Base-by-base conservation (phyloP, 768 basidiomycete genomes). In the Suillus hirtellus region DNA sequence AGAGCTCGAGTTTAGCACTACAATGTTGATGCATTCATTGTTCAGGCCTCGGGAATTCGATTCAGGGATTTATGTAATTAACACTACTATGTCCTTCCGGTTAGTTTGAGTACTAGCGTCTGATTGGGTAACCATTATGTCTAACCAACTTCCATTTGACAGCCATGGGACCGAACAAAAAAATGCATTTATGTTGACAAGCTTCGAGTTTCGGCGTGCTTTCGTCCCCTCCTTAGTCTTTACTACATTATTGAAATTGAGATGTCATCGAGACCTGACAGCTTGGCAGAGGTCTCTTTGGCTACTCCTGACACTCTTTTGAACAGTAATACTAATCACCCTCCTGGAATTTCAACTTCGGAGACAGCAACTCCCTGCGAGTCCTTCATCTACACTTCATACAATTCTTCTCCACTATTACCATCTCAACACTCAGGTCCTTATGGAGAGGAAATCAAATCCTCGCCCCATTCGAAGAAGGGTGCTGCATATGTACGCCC, bases 241-340 rank as follows among this genome's bases (percentile, higher is more conserved):
- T 24, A 58, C 55, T 58, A 24, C 55, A 42, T 15, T 2, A 42
- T 9, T 27, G 24, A 40, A 15, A 58, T 9, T 27, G 24, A 40
- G 17, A 58, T 58, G 55, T 10, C 55, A 58, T 58, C 55, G 55
- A 58, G 55, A 40, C 15, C 38, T 40, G 55, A 27, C 55, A 58
- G 34, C 38, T 27, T 42, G 17, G 17, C 24, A 10, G 55, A 40
- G 38, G 55, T 40, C 38, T 11, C 38, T 58, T 40, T 58, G 34
- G 38, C 21, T 42, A 24, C 55, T 58, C 55, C 38, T 2, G 24
- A 58, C 55, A 58, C 38, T 58, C 55, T 15, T 58, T 58, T 58
- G 24, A 15, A 27, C 4, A 58, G 9, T 24, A 58, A 3, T 37
- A 37, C 35, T 37, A 37, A 27, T 11, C 38, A 58, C 15, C 10